phyloP scores from a whole-genome alignment of 768 basidiomycete species.

The Hericium alpestre region DNA sequence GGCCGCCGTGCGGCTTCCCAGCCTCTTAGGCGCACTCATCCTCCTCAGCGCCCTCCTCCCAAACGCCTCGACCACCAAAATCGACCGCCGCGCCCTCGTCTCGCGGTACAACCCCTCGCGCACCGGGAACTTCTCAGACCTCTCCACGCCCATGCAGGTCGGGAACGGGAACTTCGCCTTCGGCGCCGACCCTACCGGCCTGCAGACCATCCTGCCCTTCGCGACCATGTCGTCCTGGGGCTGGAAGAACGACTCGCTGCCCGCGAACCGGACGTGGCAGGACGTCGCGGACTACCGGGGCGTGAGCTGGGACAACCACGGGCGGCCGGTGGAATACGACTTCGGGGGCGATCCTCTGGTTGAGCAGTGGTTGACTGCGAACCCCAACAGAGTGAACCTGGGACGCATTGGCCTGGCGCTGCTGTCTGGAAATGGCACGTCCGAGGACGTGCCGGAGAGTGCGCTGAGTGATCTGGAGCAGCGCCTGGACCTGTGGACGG shows the following conservation, averaged over 20 bases:
- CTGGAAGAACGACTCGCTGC: conserved; percentile 51
- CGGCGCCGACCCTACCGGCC: conserved; percentile 45
- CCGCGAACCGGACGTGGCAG: conserved; percentile 28
- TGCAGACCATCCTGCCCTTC: conserved; percentile 48
- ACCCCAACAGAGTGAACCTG: conserved; percentile 48
- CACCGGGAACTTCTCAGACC: conserved; percentile 21
- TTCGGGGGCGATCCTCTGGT: conserved; percentile 35
- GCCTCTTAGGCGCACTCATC: background rate
- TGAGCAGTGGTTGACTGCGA: conserved; percentile 46
- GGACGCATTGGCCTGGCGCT: conserved; percentile 39
- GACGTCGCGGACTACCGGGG: conserved; percentile 40
- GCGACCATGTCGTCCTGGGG: conserved; percentile 50
- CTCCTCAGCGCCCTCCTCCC: background rate
- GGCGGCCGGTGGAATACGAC: conserved; percentile 37
- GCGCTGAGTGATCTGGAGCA: background rate
- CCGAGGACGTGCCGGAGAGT: background rate
- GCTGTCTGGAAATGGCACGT: background rate
- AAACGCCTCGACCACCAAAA: background rate
- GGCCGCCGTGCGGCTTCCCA: too few species aligned
- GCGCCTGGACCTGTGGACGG: background rate
- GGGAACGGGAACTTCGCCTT: conserved; percentile 58
- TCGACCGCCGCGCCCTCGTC: background rate
- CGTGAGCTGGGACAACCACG: conserved; percentile 40
- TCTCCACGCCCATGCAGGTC: conserved; percentile 43
- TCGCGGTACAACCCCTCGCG: background rate